phyloP scores from a whole-genome alignment of 805 yeast genomes.

The Schizosaccharomyces cryophilus region DNA sequence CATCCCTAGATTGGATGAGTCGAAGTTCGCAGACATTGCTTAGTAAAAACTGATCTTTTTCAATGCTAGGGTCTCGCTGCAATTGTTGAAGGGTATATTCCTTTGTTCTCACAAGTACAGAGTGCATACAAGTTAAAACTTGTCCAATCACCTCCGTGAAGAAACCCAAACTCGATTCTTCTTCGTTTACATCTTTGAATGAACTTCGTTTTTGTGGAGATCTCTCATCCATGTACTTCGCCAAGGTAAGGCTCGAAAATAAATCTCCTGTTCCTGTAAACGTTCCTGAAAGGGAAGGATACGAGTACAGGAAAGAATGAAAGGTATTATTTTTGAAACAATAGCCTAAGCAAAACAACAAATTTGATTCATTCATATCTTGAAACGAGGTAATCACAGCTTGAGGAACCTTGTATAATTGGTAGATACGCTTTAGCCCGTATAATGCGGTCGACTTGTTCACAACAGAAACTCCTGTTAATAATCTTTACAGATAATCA shows the following conservation, averaged over 20 bases:
- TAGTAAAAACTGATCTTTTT: neutral
- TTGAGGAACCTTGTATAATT: neutral
- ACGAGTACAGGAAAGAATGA: slow-evolving; percentile 14
- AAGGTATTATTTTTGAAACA: neutral
- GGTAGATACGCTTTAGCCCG: neutral
- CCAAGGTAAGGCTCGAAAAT: neutral
- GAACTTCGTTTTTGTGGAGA: neutral
- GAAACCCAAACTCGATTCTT: neutral
- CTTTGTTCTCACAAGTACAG: neutral
- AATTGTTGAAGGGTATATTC: neutral
- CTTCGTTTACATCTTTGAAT: neutral
- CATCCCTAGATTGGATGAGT: neutral
- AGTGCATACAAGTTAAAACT: neutral
- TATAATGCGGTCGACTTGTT: neutral
- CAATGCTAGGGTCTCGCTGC: neutral
- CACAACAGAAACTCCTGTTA: neutral
- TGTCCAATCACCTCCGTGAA: neutral
- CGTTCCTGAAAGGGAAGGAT: neutral
- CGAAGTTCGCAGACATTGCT: neutral
- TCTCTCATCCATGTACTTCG: neutral
- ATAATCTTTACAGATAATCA: neutral
- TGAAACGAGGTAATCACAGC: neutral
- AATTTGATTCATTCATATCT: neutral
- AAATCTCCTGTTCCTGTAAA: neutral
- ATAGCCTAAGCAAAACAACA: neutral